Conservation (phyloP, 768 basidiomycete species). For the Boletus vinaceobasis region DNA sequence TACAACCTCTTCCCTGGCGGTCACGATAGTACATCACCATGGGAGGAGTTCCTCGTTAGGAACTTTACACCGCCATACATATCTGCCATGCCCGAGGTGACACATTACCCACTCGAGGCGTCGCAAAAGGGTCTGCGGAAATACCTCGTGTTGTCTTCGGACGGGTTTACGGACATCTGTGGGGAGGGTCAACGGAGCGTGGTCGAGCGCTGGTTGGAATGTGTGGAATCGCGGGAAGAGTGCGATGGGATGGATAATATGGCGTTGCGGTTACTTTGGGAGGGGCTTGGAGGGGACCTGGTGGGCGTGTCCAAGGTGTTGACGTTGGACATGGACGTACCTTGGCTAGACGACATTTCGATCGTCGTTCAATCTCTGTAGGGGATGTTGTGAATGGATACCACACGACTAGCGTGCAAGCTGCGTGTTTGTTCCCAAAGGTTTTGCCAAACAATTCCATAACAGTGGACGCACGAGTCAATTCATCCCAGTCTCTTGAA, state of each 20-base stretch:
- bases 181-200: slow-evolving; percentile 45
- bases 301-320: slow-evolving; percentile 53
- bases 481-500: neutral
- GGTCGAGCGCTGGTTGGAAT: slow-evolving; percentile 50
- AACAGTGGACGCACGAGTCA: neutral
- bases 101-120: slow-evolving; percentile 46
- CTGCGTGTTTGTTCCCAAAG: neutral
- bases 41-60: slow-evolving; percentile 65
- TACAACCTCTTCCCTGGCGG: slow-evolving; percentile 65
- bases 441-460: slow-evolving; percentile 8
- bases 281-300: slow-evolving; percentile 55
- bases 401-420: neutral
- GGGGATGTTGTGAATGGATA: neutral
- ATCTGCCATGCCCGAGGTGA: slow-evolving; percentile 60
- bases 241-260: slow-evolving; percentile 36
- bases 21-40: slow-evolving; percentile 50
- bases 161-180: slow-evolving; percentile 64
- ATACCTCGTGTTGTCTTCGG: slow-evolving; percentile 62
- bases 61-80: slow-evolving; percentile 67
- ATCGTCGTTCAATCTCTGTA: slow-evolving; percentile 61
- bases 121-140: slow-evolving; percentile 32
- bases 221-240: slow-evolving; percentile 33
- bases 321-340: slow-evolving; percentile 60
- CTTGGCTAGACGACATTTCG: slow-evolving; percentile 69
- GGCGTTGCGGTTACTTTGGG: slow-evolving; percentile 56